A percentile compares a stretch with the other conserved stretches of the same genome.
phyloP scores from a whole-genome alignment of 495 filamentous ascomycete species.

The Xylona heveae region DNA sequence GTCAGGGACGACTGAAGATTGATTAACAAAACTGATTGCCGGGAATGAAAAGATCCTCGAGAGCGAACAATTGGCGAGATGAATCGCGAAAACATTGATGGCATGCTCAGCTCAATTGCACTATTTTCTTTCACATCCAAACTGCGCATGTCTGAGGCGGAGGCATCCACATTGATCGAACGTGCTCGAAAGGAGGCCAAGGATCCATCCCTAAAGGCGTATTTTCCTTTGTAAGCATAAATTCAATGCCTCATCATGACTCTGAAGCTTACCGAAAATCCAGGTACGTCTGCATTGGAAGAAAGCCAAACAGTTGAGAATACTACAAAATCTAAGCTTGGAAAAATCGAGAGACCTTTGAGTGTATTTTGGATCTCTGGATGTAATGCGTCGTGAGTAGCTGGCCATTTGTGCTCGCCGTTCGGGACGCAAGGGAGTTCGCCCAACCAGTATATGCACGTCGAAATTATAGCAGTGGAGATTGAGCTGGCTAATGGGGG shows the following conservation, averaged over 20 bases:
- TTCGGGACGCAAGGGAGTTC: too few species aligned
- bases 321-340: too few species aligned
- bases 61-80: slow-evolving; percentile 37
- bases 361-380: too few species aligned
- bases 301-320: slow-evolving; percentile 24
- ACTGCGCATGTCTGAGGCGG: slow-evolving; percentile 36
- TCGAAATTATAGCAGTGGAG: too few species aligned
- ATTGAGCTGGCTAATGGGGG: too few species aligned
- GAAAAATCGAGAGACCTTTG: too few species aligned
- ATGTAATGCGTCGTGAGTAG: too few species aligned
- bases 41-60: slow-evolving; percentile 26
- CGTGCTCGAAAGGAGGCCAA: slow-evolving; percentile 46
- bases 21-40: neutral
- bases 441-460: too few species aligned
- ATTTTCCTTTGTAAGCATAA: slow-evolving; percentile 51
- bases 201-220: slow-evolving; percentile 43
- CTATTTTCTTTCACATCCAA: slow-evolving; percentile 38
- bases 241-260: slow-evolving; percentile 6
- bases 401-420: too few species aligned
- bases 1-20: neutral
- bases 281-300: slow-evolving; percentile 33
- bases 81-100: slow-evolving; percentile 37
- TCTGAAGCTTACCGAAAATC: slow-evolving; percentile 2
- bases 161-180: slow-evolving; percentile 41
- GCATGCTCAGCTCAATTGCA: slow-evolving; percentile 36